Evolutionary conservation across 306 rosid species (phyloP), one percentile per base, ranked within the genome.

Genomic region (Sicyos baderoa): DNA sequence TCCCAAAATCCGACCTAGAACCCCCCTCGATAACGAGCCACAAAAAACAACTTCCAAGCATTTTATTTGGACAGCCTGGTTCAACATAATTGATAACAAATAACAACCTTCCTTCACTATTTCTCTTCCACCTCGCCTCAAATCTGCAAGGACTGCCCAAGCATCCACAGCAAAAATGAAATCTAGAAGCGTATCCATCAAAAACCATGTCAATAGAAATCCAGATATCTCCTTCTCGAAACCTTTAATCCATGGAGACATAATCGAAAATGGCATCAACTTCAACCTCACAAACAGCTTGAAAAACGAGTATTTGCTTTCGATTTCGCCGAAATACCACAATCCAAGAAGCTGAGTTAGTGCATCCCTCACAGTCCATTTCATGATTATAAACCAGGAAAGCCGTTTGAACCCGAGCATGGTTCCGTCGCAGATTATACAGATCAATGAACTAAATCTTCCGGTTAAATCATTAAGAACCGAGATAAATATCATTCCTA

Each of bases 301-400:
- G 74, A 93, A 93, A 59, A 93, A 88, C 1, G 99, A 90, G 75
- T 86, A 88, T 76, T 90, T 95, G 74, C 88, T 96, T 73, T 90
- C 91, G 37, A 93, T 90, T 58, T 93, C 96, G 6, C 96, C 89
- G 32, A 93, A 93, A 78, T 87, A 93, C 96, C 99, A 93, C 56
- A 90, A 68, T 0, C 99, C 99, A 3, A 93, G 81, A 76, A 93
- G 85, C 87, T 93, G 99, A 57, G 99, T 93, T 72, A 93, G 68
- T 4, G 99, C 99, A 29, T 93, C 99, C 76, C 99, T 84, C 72
- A 93, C 90, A 9, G 99, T 97, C 99, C 99, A 93, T 58, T 88
- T 83, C 89, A 88, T 82, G 49, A 93, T 73, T 77, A 93, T 85
- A 80, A 88, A 90, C 55, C 97, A 96, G 3, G 96, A 85, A 40